A percentile compares a stretch with the other conserved stretches of the same genome.
These are phyloP conservation scores for Citrus cavaleriei DNA, from an alignment of 345 rosid species.

Conservation along the genomic window DNA sequence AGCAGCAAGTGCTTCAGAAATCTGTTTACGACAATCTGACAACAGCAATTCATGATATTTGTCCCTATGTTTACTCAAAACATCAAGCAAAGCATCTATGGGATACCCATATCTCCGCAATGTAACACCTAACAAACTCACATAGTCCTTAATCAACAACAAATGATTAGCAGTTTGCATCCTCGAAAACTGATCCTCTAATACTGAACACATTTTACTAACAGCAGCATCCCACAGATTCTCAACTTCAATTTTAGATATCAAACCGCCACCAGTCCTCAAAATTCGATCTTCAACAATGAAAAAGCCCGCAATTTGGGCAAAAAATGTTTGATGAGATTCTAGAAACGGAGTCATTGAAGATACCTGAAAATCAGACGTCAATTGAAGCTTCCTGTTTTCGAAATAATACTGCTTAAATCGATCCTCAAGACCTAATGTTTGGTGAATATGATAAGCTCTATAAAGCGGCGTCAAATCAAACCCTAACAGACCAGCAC, in stretches of 20 bases:
- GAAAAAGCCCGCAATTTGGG: constrained; percentile 96
- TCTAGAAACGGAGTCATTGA: constrained; percentile 96
- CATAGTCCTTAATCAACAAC: constrained; percentile 89
- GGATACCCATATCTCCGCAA: constrained; percentile 82
- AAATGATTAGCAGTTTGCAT: constrained; percentile 99
- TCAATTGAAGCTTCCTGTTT: constrained; percentile 90
- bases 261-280: constrained; percentile 88
- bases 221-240: constrained; percentile 95
- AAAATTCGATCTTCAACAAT: constrained; percentile 85
- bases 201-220: constrained; percentile 88
- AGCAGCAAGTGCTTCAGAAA: constrained; percentile 83
- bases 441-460: constrained; percentile 88
- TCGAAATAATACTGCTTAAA: constrained; percentile 84
- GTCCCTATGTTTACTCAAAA: constrained; percentile 88
- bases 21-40: constrained; percentile 95
- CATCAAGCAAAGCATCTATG: constrained; percentile 86
- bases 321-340: constrained; percentile 95
- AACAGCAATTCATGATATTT: constrained; percentile 86
- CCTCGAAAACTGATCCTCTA: constrained; percentile 97
- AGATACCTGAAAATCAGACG: constrained; percentile 96
- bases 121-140: constrained; percentile 92
- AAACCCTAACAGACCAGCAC: constrained; percentile 51
- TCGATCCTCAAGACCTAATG: constrained; percentile 79
- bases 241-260: constrained; percentile 83
- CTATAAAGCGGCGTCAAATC: constrained; percentile 86